Conservation (phyloP, 495 filamentous ascomycete genomes). For the Pseudoneurospora amorphoporcata region DNA sequence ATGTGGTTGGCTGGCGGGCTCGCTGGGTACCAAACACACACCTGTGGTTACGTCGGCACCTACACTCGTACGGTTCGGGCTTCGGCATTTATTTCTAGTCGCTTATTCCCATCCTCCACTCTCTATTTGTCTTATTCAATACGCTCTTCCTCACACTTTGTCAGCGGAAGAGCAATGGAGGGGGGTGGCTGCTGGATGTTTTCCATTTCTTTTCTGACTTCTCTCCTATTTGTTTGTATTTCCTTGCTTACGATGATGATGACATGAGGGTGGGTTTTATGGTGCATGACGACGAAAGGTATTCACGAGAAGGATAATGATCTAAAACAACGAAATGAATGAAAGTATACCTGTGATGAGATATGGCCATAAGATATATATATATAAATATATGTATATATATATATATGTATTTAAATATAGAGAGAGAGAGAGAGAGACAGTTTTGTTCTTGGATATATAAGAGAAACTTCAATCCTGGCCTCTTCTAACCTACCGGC, state of each 20-base stretch:
- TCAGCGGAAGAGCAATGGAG: slow-evolving; percentile 3
- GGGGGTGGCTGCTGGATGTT: not conserved
- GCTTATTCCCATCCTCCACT: not conserved
- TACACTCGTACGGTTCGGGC: not conserved
- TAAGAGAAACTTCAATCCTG: not conserved
- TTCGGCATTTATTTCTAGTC: not conserved
- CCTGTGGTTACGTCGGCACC: not conserved
- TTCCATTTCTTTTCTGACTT: not conserved
- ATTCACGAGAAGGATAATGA: not conserved
- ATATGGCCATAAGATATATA: not conserved
- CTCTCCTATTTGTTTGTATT: not conserved
- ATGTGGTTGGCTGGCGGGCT: not conserved
- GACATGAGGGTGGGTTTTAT: not conserved
- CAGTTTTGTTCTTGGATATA: not conserved
- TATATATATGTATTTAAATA: no score
- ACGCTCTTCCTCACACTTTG: not conserved
- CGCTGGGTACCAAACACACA: not conserved
- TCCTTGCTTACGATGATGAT: slow-evolving; percentile 2
- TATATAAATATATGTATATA: not conserved
- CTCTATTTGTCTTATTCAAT: not conserved
- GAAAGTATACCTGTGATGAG: not conserved
- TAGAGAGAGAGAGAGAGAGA: not conserved
- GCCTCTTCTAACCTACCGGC: not conserved
- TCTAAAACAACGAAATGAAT: not conserved
- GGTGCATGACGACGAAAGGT: not conserved